Conservation (phyloP, 2,329 filamentous ascomycete species). For the Diaporthe velutina region DNA sequence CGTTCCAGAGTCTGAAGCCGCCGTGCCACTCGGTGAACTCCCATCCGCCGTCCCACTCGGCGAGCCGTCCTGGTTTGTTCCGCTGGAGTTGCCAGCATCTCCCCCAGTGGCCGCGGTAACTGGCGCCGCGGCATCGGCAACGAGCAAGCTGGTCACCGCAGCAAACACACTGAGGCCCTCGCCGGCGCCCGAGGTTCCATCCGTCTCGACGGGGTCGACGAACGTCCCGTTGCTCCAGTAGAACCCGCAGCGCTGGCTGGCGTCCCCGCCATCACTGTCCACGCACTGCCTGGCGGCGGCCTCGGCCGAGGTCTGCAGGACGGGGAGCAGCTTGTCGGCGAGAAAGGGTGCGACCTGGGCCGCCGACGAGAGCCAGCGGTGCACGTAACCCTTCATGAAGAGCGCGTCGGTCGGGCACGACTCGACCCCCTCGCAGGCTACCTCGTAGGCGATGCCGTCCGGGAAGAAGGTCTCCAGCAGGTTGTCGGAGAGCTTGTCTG, state of each 20-base stretch:
- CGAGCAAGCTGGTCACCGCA: conserved; percentile 55
- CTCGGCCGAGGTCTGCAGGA: conserved; percentile 60
- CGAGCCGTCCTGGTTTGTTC: conserved; percentile 56
- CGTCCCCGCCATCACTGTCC: conserved; percentile 49
- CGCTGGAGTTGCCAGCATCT: neutral
- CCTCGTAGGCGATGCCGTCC: conserved; percentile 62
- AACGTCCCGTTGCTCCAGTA: conserved; percentile 55
- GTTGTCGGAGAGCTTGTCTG: conserved; percentile 59
- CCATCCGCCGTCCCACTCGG: conserved; percentile 65
- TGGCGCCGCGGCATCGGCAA: conserved; percentile 39
- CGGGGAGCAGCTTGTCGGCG: conserved; percentile 56
- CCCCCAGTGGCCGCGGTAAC: neutral
- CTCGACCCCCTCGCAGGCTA: conserved; percentile 64
- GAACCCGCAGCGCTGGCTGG: conserved; percentile 61
- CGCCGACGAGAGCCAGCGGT: conserved; percentile 64
- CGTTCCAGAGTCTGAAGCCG: conserved; percentile 42
- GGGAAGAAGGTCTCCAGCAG: conserved; percentile 62
- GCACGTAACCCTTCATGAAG: conserved; percentile 69
- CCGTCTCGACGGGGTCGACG: conserved; percentile 40
- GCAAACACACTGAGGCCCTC: conserved; percentile 60
- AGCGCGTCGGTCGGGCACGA: conserved; percentile 71
- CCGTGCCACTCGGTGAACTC: conserved; percentile 57
- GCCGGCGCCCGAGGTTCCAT: conserved; percentile 60
- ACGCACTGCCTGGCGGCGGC: conserved; percentile 64
- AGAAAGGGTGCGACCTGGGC: conserved; percentile 64